phyloP scores from a whole-genome alignment of 2,329 filamentous ascomycete species.

The Corinectria fuckeliana region DNA sequence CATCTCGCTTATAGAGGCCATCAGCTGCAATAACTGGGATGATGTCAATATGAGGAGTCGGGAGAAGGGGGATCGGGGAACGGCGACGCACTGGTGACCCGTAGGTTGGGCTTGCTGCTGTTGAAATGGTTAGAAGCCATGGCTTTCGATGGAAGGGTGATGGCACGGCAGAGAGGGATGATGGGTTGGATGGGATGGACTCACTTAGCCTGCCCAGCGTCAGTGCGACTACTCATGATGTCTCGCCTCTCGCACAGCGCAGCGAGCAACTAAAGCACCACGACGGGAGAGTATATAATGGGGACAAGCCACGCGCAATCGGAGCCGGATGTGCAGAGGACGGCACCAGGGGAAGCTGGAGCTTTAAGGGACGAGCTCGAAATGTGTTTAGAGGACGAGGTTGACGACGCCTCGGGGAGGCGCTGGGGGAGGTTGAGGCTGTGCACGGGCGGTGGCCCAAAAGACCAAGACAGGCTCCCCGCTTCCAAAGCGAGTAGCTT shows the following conservation, averaged over 20 bases:
- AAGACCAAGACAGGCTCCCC: conserved; percentile 38
- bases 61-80: conserved; percentile 29
- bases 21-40: conserved; percentile 93
- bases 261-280: conserved; percentile 37
- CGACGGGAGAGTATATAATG: conserved; percentile 24
- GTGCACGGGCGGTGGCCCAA: conserved; percentile 40
- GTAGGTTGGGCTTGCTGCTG: conserved; percentile 84
- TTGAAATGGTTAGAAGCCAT: conserved; percentile 40
- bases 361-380: conserved; percentile 22
- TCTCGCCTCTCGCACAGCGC: conserved; percentile 37
- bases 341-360: conserved; percentile 19
- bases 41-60: conserved; percentile 45
- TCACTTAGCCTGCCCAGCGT: conserved; percentile 47
- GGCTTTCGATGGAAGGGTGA: conserved; percentile 4
- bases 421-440: conserved; percentile 39
- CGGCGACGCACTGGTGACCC: conserved; percentile 81
- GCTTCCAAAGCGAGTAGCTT: conserved; percentile 37
- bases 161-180: conserved; percentile 11
- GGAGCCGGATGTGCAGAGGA: conserved; percentile 19
- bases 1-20: conserved; percentile 98
- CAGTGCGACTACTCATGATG: conserved; percentile 45
- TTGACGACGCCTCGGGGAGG: conserved; percentile 32
- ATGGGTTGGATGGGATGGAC: conserved; percentile 29
- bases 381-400: conserved; percentile 26
- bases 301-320: conserved; percentile 26